Conservation (phyloP, 345 rosid genomes). For the Crucihimalaya himalaica region DNA sequence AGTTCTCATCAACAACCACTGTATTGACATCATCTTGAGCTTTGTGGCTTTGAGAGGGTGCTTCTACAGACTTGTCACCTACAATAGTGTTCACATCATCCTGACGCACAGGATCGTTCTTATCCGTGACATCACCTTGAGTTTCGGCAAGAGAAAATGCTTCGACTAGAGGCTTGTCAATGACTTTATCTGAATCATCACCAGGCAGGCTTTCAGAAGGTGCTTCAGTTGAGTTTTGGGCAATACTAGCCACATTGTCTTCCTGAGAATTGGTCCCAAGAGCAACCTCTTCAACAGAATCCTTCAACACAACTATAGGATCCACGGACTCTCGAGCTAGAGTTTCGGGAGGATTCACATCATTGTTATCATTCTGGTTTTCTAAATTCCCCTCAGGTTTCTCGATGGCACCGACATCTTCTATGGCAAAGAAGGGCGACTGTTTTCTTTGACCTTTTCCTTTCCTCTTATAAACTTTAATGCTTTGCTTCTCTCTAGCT, state of each 20-base stretch:
- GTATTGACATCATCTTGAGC: conserved; percentile 34
- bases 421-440: conserved; percentile 25
- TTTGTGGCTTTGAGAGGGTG: too few species aligned
- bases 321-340: conserved; percentile 39
- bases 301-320: conserved; percentile 12
- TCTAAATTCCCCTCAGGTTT: conserved; percentile 13
- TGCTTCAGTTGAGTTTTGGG: conserved; percentile 13
- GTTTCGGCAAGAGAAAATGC: conserved; percentile 14
- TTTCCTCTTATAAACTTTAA: conserved; percentile 81
- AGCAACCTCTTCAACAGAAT: conserved; percentile 7
- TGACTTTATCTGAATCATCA: conserved; percentile 20
- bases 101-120: conserved; percentile 25
- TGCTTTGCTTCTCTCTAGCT: conserved; percentile 66
- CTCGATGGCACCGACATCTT: conserved; percentile 16
- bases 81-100: conserved; percentile 22
- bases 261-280: conserved; percentile 7
- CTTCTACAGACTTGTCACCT: conserved; percentile 8
- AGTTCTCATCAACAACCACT: conserved; percentile 41
- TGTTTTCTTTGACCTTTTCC: conserved; percentile 42
- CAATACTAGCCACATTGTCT: not conserved
- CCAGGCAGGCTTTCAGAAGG: conserved; percentile 11
- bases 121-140: conserved; percentile 24
- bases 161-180: conserved; percentile 38
- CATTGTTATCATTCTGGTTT: conserved; percentile 28
- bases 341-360: conserved; percentile 34